Evolutionary conservation across 2,329 filamentous ascomycete genomes (phyloP), one percentile per base, ranked within the genome.

Genomic region (Colletotrichum lini): DNA sequence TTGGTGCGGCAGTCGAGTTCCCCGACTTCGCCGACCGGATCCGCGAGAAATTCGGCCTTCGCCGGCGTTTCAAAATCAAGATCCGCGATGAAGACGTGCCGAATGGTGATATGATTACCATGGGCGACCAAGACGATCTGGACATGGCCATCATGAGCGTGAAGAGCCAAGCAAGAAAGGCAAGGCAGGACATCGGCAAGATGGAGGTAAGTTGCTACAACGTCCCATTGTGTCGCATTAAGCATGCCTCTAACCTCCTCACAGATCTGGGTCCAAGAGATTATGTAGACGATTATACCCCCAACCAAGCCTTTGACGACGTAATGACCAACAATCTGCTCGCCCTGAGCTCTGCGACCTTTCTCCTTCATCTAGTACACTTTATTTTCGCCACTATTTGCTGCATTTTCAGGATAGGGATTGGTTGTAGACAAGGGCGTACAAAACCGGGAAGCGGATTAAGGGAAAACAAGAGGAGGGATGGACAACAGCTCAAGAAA

Each of bases 61-160:
- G 89, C 66, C 84, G 92, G 73, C 90, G 90, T 68, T 96, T 98
- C 84, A 97, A 95, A 87, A 92, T 98, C 82, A 96, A 96, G 85
- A 90, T 95, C 76, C 90, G 89, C 77, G 94, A 97, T 74, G 96
- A 98, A 76, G 93, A 94, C 75, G 82, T 85, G 72, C 88, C 89
- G 0, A 87, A 92, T 66, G 93, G 93, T 3, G 96, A 98, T 78
- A 96, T 98, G 93, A 97, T 99, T 78, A 98, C 96, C 42, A 92
- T 99, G 90, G 95, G 93, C 40, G 96, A 99, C 80, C 94, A 98
- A 81, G 96, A 99, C 78, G 96, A 99, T 83, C 83, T 98, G 73
- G 95, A 98, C 61, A 93, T 98, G 90, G 91, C 94, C 38, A 87
- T 98, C 65, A 88, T 89, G 80, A 88, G 86, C 57, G 91, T 92